Percentiles rank a stretch among this genome's conserved stretches.
Conservation (phyloP, 164 flowering plant genomes). For the Sedum album region DNA sequence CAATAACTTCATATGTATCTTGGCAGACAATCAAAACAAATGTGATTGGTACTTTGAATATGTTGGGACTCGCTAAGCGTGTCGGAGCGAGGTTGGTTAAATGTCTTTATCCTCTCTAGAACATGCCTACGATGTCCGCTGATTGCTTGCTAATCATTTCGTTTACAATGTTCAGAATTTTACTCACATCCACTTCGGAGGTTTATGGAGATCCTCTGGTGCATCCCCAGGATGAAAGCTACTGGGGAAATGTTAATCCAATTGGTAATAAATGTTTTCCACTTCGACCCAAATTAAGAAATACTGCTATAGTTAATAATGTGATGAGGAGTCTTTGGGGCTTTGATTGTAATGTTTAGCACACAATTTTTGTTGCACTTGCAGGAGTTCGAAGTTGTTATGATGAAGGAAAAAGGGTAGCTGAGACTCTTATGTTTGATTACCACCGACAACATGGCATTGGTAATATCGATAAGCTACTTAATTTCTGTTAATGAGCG, state of each 20-base stretch:
- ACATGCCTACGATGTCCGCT: not conserved
- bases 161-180: slow-evolving; percentile 39
- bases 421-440: slow-evolving; percentile 83
- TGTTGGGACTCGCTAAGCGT: slow-evolving; percentile 70
- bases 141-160: slow-evolving; percentile 1
- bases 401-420: slow-evolving; percentile 81
- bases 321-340: not conserved
- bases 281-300: not conserved
- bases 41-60: slow-evolving; percentile 69
- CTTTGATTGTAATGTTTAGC: not conserved
- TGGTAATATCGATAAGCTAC: slow-evolving; percentile 23
- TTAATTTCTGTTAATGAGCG: not conserved
- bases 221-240: slow-evolving; percentile 81
- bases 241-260: slow-evolving; percentile 98
- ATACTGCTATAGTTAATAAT: not conserved
- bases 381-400: slow-evolving; percentile 31
- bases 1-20: too few species aligned
- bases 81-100: slow-evolving; percentile 62
- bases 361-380: not conserved
- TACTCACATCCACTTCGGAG: slow-evolving; percentile 90
- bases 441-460: slow-evolving; percentile 86
- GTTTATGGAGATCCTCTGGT: slow-evolving; percentile 95
- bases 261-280: too few species aligned
- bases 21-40: slow-evolving; percentile 77
- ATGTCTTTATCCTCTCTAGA: not conserved